Percentiles rank a stretch among this genome's conserved stretches.
Evolutionary conservation across 2,329 filamentous ascomycete species (phyloP).

Genomic region (Botrytis hyacinthi): DNA sequence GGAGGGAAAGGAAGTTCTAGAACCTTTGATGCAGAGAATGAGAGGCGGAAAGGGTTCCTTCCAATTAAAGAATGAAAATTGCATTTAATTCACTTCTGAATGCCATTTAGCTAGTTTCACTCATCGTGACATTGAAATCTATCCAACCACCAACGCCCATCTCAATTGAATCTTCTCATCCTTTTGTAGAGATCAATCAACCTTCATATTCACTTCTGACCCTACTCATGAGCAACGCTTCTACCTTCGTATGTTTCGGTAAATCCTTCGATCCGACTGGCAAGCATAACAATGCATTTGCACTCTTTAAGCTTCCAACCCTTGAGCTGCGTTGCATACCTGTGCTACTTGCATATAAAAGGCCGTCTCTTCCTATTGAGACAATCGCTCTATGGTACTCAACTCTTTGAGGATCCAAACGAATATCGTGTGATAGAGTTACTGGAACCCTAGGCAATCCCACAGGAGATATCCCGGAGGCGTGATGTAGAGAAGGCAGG

Average conservation of each 20-base stretch:
- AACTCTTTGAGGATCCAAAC: conserved; percentile 69
- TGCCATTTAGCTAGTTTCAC: background rate
- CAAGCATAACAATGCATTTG: conserved; percentile 82
- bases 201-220: conserved; percentile 31
- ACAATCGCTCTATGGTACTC: conserved; percentile 91
- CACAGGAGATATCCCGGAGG: conserved; percentile 63
- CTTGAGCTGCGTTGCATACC: conserved; percentile 86
- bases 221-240: conserved; percentile 74
- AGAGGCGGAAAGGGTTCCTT: background rate
- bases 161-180: background rate
- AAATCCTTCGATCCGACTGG: conserved; percentile 63
- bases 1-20: background rate
- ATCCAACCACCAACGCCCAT: background rate
- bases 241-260: conserved; percentile 66
- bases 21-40: background rate
- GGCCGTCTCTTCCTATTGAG: conserved; percentile 61
- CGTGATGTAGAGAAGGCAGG: conserved; percentile 77
- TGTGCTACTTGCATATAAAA: conserved; percentile 74
- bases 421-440: conserved; percentile 67
- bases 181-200: conserved; percentile 2
- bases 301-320: conserved; percentile 83
- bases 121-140: background rate
- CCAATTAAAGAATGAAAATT: background rate
- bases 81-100: background rate
- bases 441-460: conserved; percentile 75